Conservation (phyloP, 2,329 filamentous ascomycete genomes). For the Calonectria montana region DNA sequence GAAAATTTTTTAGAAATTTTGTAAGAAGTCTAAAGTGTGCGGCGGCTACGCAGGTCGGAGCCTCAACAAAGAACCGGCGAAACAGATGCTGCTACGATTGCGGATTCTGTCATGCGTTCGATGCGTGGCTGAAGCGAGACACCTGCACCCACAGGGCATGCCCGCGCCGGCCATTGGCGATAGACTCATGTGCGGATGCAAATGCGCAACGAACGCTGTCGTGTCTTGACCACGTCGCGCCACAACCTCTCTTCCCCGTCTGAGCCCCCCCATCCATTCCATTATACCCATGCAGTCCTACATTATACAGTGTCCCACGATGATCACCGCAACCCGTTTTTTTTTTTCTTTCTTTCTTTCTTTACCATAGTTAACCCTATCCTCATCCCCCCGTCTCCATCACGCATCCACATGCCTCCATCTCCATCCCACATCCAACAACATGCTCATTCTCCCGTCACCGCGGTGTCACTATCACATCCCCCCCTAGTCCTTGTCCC, state of each 20-base stretch:
- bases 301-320: neutral
- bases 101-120: constrained; percentile 20
- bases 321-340: neutral
- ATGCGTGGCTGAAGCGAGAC: constrained; percentile 23
- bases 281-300: constrained; percentile 5
- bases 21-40: constrained; percentile 3
- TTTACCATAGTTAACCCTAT: constrained; percentile 18
- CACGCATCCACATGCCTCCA: neutral
- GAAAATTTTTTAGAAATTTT: neutral
- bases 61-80: constrained; percentile 13
- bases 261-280: neutral
- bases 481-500: neutral
- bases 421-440: neutral
- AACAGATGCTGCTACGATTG: neutral
- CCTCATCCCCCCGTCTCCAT: constrained; percentile 18
- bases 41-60: constrained; percentile 8
- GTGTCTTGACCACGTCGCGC: constrained; percentile 26
- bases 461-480: neutral
- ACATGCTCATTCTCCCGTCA: neutral
- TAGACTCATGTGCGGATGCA: constrained; percentile 14
- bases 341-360: neutral
- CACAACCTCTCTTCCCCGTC: constrained; percentile 17
- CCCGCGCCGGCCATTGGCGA: constrained; percentile 1
- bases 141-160: neutral
- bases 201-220: constrained; percentile 23